These are phyloP conservation scores for Thelonectria blattea DNA, from an alignment of 2,329 filamentous ascomycete species.

Conservation along the genomic window DNA sequence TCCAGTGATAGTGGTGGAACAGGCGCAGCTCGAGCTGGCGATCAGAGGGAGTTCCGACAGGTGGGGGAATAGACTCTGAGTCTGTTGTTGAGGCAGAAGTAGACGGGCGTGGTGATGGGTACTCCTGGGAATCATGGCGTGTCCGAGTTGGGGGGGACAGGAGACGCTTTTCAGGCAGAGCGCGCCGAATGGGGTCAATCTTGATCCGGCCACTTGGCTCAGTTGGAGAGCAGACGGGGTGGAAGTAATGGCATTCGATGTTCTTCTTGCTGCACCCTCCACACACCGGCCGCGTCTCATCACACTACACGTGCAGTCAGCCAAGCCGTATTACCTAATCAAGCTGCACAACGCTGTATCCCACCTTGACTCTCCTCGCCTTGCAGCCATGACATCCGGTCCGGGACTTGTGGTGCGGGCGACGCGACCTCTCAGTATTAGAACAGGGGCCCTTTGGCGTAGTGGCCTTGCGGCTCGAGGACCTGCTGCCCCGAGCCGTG, in stretches of 20 bases:
- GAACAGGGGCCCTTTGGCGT: not conserved
- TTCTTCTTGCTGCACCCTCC: slow-evolving; percentile 9
- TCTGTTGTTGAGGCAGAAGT: not conserved
- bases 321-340: not conserved
- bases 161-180: not conserved
- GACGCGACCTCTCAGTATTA: slow-evolving; percentile 5
- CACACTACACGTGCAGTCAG: slow-evolving; percentile 10
- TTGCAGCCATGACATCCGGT: slow-evolving; percentile 18
- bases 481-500: not conserved
- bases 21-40: slow-evolving; percentile 14
- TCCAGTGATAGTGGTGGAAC: slow-evolving; percentile 16
- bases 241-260: slow-evolving; percentile 15
- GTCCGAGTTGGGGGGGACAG: not conserved
- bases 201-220: slow-evolving; percentile 1
- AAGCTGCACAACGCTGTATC: not conserved
- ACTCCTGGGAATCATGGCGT: not conserved
- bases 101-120: not conserved
- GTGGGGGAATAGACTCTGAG: not conserved
- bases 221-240: not conserved
- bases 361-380: slow-evolving; percentile 17
- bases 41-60: not conserved
- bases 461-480: not conserved
- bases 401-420: slow-evolving; percentile 19
- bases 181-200: not conserved
- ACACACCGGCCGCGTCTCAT: slow-evolving; percentile 11